Conservation (phyloP, 768 basidiomycete species). For the Trametes punicea region DNA sequence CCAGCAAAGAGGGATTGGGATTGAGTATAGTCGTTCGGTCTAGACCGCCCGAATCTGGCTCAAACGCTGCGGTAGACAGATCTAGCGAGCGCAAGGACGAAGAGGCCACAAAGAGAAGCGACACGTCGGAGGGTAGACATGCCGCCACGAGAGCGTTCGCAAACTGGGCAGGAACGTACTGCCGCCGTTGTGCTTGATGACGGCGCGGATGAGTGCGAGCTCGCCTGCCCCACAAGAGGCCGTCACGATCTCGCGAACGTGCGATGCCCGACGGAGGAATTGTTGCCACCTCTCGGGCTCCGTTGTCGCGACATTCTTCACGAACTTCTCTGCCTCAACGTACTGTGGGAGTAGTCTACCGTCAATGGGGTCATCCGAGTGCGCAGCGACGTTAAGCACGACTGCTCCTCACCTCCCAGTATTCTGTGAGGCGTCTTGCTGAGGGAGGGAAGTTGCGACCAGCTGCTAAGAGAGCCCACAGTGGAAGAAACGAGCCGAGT, state of each 20-base stretch:
- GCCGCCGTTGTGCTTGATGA: conserved; percentile 1
- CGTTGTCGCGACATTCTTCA: neutral
- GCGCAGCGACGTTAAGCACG: no score
- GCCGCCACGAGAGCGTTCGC: conserved; percentile 4
- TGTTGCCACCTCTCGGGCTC: conserved; percentile 5
- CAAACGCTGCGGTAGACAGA: neutral
- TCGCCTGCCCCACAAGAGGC: neutral
- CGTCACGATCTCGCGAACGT: conserved; percentile 2
- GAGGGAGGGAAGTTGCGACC: conserved; percentile 1
- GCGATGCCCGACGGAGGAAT: conserved; percentile 6
- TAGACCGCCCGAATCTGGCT: no score
- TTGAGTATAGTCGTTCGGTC: neutral
- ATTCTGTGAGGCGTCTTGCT: neutral
- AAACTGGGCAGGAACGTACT: conserved; percentile 6
- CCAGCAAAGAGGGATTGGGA: neutral
- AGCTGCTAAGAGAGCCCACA: conserved; percentile 8
- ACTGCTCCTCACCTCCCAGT: conserved; percentile 8
- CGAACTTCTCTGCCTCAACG: conserved; percentile 6
- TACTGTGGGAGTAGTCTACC: neutral
- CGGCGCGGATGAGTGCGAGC: conserved; percentile 4
- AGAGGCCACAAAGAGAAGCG: neutral
- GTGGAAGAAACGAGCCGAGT: conserved; percentile 2
- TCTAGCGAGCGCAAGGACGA: neutral
- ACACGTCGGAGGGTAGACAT: neutral
- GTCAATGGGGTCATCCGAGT: neutral